A percentile compares a stretch with the other conserved stretches of the same genome.
These are phyloP conservation scores for Houttuynia cordata DNA, from an alignment of 164 flowering plant species.

Conservation along the genomic window DNA sequence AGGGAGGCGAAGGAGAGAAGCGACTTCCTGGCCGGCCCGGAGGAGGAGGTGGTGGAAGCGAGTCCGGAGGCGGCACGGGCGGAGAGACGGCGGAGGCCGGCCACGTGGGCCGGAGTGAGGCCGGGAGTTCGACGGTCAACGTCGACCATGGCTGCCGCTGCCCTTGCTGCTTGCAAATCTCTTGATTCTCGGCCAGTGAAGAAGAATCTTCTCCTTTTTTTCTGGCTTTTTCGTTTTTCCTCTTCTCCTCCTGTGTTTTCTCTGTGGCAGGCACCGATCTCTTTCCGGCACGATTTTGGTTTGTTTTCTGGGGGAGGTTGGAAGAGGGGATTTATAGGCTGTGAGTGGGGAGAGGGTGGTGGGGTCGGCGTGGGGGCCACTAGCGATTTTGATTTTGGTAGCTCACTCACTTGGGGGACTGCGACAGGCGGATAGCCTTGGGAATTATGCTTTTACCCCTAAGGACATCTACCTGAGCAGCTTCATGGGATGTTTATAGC, in stretches of 20 bases:
- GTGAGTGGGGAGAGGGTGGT: not conserved
- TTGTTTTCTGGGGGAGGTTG: not conserved
- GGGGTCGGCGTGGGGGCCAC: not conserved
- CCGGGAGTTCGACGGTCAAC: constrained; percentile 83
- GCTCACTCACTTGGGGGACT: not conserved
- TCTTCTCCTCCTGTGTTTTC: not conserved
- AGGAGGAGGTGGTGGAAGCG: constrained; percentile 15
- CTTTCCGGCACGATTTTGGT: too few species aligned
- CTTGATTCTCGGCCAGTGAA: too few species aligned
- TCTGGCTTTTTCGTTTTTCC: not conserved
- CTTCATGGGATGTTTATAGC: too few species aligned
- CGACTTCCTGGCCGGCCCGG: constrained; percentile 36
- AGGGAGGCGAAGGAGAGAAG: constrained; percentile 56
- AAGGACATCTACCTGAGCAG: too few species aligned
- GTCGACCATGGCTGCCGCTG: constrained; percentile 63
- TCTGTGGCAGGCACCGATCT: not conserved
- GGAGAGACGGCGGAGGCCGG: constrained; percentile 88
- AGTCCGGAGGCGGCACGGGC: constrained; percentile 65
- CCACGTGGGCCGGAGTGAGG: constrained; percentile 69
- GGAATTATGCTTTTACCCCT: too few species aligned
- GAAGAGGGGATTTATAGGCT: not conserved
- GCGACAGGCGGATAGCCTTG: too few species aligned
- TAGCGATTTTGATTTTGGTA: not conserved
- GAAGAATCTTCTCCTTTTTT: too few species aligned
- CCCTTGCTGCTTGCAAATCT: not conserved